Conservation (phyloP, 1,284 basidiomycete species). For the Crepidotus sp. region DNA sequence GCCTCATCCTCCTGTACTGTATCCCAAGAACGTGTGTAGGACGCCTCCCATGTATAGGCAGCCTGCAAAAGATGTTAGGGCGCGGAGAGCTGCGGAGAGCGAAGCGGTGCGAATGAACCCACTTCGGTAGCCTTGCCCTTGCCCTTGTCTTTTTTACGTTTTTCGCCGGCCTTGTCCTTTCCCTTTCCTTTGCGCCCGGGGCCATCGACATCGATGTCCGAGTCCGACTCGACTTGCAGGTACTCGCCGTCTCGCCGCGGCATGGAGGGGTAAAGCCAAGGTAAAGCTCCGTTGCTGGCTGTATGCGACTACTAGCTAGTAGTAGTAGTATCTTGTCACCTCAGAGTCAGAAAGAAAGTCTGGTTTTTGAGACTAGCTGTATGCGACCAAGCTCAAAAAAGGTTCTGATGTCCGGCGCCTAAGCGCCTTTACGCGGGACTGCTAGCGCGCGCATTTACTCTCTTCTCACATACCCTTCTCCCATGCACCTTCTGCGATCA, state of each 20-base stretch:
- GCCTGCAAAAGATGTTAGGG: constrained; percentile 34
- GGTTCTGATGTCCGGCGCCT: too few relatives aligned
- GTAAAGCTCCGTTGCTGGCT: too few relatives aligned
- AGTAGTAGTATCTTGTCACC: too few relatives aligned
- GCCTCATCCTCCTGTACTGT: constrained; percentile 92
- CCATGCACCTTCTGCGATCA: too few relatives aligned
- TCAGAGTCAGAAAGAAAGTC: too few relatives aligned
- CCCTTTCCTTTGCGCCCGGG: constrained; percentile 32
- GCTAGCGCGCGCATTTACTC: too few relatives aligned
- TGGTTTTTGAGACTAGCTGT: too few relatives aligned
- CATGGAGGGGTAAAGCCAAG: too few relatives aligned
- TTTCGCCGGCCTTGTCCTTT: constrained; percentile 30
- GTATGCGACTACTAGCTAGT: too few relatives aligned
- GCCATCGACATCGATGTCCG: constrained; percentile 39
- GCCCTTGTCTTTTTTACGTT: constrained; percentile 36
- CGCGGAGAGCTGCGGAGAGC: constrained; percentile 2
- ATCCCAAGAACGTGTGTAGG: constrained; percentile 94
- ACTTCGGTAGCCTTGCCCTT: constrained; percentile 43
- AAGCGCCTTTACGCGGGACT: too few relatives aligned
- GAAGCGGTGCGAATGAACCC: constrained; percentile 5
- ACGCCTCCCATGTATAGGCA: constrained; percentile 93
- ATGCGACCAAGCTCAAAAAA: too few relatives aligned
- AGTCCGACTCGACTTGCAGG: constrained; percentile 48
- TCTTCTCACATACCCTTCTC: too few relatives aligned
- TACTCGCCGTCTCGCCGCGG: constrained; percentile 15